Percentiles rank a stretch among this genome's conserved stretches.
phyloP scores from a whole-genome alignment of 1,284 basidiomycete species.

The Naganishia sp. region DNA sequence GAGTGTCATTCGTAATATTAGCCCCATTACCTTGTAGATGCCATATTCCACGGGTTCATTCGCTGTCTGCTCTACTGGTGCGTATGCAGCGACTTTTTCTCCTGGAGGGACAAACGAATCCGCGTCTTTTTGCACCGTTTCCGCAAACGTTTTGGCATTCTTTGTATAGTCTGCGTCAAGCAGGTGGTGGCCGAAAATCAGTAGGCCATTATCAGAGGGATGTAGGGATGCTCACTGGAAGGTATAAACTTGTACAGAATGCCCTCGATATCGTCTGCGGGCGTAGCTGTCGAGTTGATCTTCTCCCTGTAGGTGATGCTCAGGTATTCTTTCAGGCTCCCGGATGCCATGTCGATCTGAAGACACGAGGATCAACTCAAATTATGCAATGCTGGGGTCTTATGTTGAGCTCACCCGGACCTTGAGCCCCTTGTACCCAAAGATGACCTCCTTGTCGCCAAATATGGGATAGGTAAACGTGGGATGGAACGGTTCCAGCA shows the following conservation, averaged over 20 bases:
- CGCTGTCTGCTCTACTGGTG: slow-evolving; percentile 33
- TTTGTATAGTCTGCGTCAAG: slow-evolving; percentile 26
- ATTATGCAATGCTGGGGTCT: neutral
- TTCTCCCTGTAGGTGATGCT: slow-evolving; percentile 68
- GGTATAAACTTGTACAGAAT: slow-evolving; percentile 78
- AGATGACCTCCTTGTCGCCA: slow-evolving; percentile 94
- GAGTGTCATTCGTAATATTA: neutral
- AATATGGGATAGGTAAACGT: slow-evolving; percentile 92
- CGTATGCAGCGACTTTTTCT: slow-evolving; percentile 71
- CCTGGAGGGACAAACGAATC: slow-evolving; percentile 74
- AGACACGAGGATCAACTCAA: neutral
- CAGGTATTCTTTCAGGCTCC: slow-evolving; percentile 76
- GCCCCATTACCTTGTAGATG: slow-evolving; percentile 72
- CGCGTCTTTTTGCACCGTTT: slow-evolving; percentile 72
- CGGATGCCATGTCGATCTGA: slow-evolving; percentile 81
- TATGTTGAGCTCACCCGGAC: slow-evolving; percentile 67
- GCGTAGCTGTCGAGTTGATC: slow-evolving; percentile 66
- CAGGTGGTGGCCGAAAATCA: neutral
- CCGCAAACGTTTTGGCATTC: slow-evolving; percentile 60
- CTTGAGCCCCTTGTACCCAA: slow-evolving; percentile 80
- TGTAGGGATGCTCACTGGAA: slow-evolving; percentile 57
- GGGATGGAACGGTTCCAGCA: slow-evolving; percentile 66
- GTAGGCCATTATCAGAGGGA: neutral
- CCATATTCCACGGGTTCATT: slow-evolving; percentile 64
- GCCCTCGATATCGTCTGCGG: slow-evolving; percentile 84